These are phyloP conservation scores for Trametes villosa DNA, from an alignment of 768 basidiomycete species.

Conservation along the genomic window DNA sequence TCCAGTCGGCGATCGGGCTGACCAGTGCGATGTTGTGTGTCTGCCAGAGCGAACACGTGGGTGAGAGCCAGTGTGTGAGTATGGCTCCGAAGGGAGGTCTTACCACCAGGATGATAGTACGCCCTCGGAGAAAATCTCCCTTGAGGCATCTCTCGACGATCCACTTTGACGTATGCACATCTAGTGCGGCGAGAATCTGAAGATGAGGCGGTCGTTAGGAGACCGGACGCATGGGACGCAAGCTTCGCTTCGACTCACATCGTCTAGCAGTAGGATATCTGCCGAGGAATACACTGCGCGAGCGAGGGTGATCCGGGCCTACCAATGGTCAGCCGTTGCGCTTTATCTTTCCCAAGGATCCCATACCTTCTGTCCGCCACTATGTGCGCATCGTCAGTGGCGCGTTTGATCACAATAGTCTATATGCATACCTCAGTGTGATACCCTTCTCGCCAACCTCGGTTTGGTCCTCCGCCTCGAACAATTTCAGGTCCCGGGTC, in stretches of 20 bases:
- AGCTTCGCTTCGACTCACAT: no score
- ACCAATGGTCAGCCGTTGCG: no score
- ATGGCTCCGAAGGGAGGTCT: conserved; percentile 7
- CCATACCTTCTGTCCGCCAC: conserved; percentile 56
- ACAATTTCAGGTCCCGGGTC: conserved; percentile 49
- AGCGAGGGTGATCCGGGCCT: conserved; percentile 46
- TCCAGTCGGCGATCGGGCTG: conserved; percentile 53
- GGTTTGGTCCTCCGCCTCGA: conserved; percentile 54
- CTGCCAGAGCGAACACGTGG: conserved; percentile 23
- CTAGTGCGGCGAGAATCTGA: conserved; percentile 49
- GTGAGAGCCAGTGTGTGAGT: background rate
- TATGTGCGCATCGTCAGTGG: background rate
- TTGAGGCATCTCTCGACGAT: conserved; percentile 55
- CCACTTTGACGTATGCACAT: conserved; percentile 55
- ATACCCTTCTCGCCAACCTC: conserved; percentile 66
- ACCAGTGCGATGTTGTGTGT: conserved; percentile 56
- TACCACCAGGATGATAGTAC: conserved; percentile 53
- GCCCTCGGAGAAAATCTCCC: conserved; percentile 49
- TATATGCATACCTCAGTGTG: conserved; percentile 43
- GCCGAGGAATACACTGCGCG: conserved; percentile 45
- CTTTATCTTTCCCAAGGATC: no score
- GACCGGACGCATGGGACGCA: no score
- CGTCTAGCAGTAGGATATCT: conserved; percentile 45
- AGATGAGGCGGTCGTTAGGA: no score
- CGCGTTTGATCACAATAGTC: no score